These are phyloP conservation scores for Rhizopus microsporus DNA, from an alignment of 371 early-diverging fungal species.

Conservation along the genomic window DNA sequence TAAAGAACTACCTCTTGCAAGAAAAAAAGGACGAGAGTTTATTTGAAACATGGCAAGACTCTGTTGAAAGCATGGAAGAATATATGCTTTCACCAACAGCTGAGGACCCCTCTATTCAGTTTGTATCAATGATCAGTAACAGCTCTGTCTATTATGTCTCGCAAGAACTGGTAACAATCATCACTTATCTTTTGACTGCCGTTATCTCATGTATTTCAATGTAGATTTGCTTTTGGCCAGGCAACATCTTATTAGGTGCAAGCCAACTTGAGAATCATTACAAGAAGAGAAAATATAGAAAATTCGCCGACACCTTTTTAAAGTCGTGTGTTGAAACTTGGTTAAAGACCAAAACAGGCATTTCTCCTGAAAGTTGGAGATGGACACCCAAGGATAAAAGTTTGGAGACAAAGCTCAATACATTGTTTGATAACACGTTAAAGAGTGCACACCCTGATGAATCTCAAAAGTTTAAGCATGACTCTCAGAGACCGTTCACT, in stretches of 20 bases:
- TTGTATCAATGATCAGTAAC: constrained; percentile 38
- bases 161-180: constrained; percentile 33
- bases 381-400: constrained; percentile 27
- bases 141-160: constrained; percentile 19
- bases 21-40: constrained; percentile 40
- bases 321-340: constrained; percentile 33
- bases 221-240: constrained; percentile 48
- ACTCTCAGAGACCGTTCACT: constrained; percentile 10
- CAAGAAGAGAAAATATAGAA: constrained; percentile 11
- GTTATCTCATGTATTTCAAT: background rate
- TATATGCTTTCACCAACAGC: constrained; percentile 39
- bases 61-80: constrained; percentile 44
- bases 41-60: constrained; percentile 28
- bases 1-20: constrained; percentile 67
- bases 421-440: constrained; percentile 1
- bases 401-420: constrained; percentile 5
- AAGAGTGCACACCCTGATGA: background rate
- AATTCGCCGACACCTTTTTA: constrained; percentile 33
- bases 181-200: too few species aligned
- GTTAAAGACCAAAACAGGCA: constrained; percentile 27
- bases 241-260: constrained; percentile 38
- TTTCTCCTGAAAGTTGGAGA: constrained; percentile 40
- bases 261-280: constrained; percentile 14
- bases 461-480: background rate
- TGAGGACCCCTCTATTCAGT: constrained; percentile 31